Evolutionary conservation across 2,329 filamentous ascomycete genomes (phyloP), one percentile per base, ranked within the genome.

Genomic region (Drechslerella stenobrocha): DNA sequence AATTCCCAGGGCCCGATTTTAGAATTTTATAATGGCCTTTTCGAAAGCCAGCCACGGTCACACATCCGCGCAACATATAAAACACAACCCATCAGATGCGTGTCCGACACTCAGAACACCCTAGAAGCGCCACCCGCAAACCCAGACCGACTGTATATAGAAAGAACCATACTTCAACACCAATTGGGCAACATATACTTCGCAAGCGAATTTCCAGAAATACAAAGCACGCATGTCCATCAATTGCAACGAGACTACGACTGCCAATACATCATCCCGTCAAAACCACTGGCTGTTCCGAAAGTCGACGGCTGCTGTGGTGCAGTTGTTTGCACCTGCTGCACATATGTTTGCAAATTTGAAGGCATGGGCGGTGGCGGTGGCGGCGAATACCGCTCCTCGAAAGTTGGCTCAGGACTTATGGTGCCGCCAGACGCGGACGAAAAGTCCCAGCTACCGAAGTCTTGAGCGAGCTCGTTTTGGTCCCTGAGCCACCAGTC

Each of bases 401-500:
- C 52, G 26, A 59, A 59, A 23, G 18, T 26, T 23, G 59, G 63
- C 32, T 67, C 63, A 24, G 63, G 63, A 42, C 63, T 67, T 7
- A 69, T 65, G 15, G 70, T 70, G 18, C 69, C 57, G 20, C 60
- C 61, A 1, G 69, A 58, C 6, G 37, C 18, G 8, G 44, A 47
- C 35, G 55, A 60, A 53, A 67, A 67, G 34, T 67, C 63, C 63
- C 63, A 67, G 30, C 50, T 60, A 40, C 70, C 84, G 70, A 87
- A 83, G 1, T 84, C 84, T 2, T 81, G 75, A 0, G 82, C 83
- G 2, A 87, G 76, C 50, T 82, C 81, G 15, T 78, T 80, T 71
- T 87, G 84, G 72, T 88, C 85, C 32, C 80, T 77, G 55, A 84
- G 79, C 79, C 83, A 85, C 83, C 82, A 85, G 71, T 87, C 82